phyloP scores from a whole-genome alignment of 441 rosid species.

The Gossypium trilobum region DNA sequence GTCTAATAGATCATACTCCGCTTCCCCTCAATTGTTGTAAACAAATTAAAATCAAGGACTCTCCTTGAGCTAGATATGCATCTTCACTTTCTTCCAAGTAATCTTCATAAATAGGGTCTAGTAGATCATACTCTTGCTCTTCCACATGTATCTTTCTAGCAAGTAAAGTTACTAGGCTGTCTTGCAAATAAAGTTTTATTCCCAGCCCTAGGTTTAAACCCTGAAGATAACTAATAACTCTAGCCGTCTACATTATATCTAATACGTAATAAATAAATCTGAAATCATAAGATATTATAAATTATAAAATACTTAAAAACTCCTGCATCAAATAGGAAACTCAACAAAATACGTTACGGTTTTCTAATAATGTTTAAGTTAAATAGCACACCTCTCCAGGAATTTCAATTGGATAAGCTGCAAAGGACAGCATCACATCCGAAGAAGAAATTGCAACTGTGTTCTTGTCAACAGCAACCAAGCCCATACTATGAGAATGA shows the following conservation, averaged over 20 bases:
- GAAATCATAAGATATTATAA: neutral
- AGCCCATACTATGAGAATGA: constrained; percentile 82
- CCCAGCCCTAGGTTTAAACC: neutral
- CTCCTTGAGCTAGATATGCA: neutral
- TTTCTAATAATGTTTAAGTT: constrained; percentile 2
- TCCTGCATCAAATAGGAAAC: neutral
- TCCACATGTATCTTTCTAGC: neutral
- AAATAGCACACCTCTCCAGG: constrained; percentile 75
- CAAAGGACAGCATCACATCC: constrained; percentile 93
- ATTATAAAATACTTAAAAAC: neutral
- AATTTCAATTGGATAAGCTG: constrained; percentile 93
- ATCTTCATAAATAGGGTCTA: neutral
- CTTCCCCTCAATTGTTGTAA: neutral
- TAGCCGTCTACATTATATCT: neutral
- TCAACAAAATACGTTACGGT: constrained; percentile 16
- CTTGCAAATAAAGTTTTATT: neutral
- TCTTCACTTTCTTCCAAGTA: neutral
- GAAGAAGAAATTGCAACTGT: constrained; percentile 78
- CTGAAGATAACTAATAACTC: neutral
- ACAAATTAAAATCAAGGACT: neutral
- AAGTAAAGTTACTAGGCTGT: neutral
- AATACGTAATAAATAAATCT: neutral
- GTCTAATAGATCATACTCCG: neutral
- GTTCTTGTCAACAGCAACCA: constrained; percentile 89
- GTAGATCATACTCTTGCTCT: neutral